These are phyloP conservation scores for Diplodia sapinea DNA, from an alignment of 2,329 filamentous ascomycete species.

Conservation along the genomic window DNA sequence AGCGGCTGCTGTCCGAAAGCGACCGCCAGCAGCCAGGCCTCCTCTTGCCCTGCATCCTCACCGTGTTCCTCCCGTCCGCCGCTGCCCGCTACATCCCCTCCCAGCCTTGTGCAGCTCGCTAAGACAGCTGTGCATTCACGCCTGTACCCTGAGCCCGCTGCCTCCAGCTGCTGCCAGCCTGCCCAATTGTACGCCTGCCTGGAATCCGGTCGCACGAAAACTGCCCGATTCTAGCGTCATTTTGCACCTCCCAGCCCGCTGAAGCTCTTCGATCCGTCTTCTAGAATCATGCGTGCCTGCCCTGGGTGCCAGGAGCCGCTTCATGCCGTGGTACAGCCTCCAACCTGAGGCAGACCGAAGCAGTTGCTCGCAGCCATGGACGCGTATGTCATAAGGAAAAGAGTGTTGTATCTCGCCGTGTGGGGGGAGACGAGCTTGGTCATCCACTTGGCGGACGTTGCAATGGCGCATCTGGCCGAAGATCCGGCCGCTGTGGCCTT, in stretches of 20 bases:
- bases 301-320: constrained; percentile 17
- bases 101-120: constrained; percentile 19
- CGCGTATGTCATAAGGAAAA: neutral
- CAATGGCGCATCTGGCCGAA: neutral
- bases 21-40: constrained; percentile 21
- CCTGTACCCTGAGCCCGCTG: constrained; percentile 11
- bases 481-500: neutral
- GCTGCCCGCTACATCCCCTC: constrained; percentile 21
- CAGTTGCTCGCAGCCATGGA: neutral
- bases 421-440: neutral
- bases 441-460: neutral
- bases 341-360: neutral
- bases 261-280: constrained; percentile 24
- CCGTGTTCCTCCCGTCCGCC: constrained; percentile 18
- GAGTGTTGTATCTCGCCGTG: neutral
- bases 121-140: constrained; percentile 18
- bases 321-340: constrained; percentile 1
- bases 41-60: constrained; percentile 22
- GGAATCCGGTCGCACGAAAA: constrained; percentile 13
- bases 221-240: constrained; percentile 14
- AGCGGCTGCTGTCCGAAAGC: constrained; percentile 13
- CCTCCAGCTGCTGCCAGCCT: constrained; percentile 14
- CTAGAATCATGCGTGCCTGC: constrained; percentile 22
- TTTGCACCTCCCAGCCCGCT: neutral
- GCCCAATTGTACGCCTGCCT: constrained; percentile 16